phyloP scores from a whole-genome alignment of 495 filamentous ascomycete species.

The Terfezia boudieri region DNA sequence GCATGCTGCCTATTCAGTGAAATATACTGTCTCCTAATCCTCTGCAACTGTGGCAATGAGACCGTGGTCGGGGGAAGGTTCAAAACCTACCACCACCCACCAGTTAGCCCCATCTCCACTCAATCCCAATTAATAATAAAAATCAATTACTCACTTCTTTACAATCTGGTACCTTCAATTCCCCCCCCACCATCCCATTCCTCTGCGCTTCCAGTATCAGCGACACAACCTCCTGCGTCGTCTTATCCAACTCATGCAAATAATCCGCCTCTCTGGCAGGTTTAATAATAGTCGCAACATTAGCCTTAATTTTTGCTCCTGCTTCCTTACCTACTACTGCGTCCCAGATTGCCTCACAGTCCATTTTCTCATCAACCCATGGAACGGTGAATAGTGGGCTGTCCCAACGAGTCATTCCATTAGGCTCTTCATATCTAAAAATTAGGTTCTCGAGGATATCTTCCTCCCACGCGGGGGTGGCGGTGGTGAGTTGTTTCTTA shows the following conservation, averaged over 20 bases:
- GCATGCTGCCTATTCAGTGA: conserved; percentile 42
- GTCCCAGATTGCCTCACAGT: conserved; percentile 49
- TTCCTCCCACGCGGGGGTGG: conserved; percentile 29
- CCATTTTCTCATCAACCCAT: conserved; percentile 48
- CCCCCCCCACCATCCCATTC: conserved; percentile 32
- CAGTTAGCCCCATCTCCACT: not conserved
- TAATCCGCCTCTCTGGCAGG: conserved; percentile 51
- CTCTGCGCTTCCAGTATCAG: conserved; percentile 44
- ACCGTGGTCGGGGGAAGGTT: conserved; percentile 38
- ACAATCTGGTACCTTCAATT: conserved; percentile 22
- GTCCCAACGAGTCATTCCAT: conserved; percentile 87
- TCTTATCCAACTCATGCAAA: conserved; percentile 63
- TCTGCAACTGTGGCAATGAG: conserved; percentile 55
- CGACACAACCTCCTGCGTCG: conserved; percentile 60
- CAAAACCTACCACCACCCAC: conserved; percentile 20
- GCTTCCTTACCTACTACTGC: conserved; percentile 35
- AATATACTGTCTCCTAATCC: conserved; percentile 70
- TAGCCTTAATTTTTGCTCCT: conserved; percentile 43
- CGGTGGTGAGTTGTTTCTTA: no score
- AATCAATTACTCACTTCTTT: conserved; percentile 11
- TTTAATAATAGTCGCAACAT: conserved; percentile 57
- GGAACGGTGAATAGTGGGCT: conserved; percentile 78
- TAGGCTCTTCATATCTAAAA: conserved; percentile 90
- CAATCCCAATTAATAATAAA: conserved; percentile 2
- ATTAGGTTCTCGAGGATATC: conserved; percentile 78